Base-by-base conservation (phyloP, 2,329 filamentous ascomycete genomes). In the Alternaria rosae region DNA sequence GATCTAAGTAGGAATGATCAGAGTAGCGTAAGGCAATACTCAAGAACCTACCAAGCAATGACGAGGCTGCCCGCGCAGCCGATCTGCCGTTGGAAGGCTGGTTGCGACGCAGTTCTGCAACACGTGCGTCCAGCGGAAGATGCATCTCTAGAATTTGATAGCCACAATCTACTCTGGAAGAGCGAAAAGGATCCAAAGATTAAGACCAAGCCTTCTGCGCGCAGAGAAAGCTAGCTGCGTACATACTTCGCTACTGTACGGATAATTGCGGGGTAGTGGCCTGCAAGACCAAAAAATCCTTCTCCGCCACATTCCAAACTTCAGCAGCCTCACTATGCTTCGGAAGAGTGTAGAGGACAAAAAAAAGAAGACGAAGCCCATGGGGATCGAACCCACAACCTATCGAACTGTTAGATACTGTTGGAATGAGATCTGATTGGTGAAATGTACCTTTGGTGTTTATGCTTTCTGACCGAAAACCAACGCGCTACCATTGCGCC, bases 401-500 rank as follows among this genome's bases (percentile, higher is more conserved):
- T 12, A 20, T 23, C 13, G n/a, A 67, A 65, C 68, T 67, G 65
- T 61, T 67, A 71, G 32, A 35, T 35, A 4, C 4, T 35, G 32
- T 2, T 35, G 15, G 15, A 5, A 9, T 5, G 7, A 10, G 32
- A n/a, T 4, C 15, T 35, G 32, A 35, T 35, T 35, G 32, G 32
- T 35, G 32, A 35, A n/a, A 2, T 35, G 32, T 35, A 71, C 69
- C 69, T 71, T 70, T 71, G 69, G 69, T 71, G 69, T 52, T n/a
- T 43, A 43, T 43, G 41, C 20, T 43, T 43, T 43, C 41, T 62
- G 54, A 38, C 69, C 69, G 69, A 71, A 71, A 71, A 71, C 69
- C 69, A 71, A 70, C 69, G 69, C 69, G 68, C 66, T 70, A 70
- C 69, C 69, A 71, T 71, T 71, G 69, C 69, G 69, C 69, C 69